Percentiles rank a stretch among this genome's conserved stretches.
These are phyloP conservation scores for Ustilago esculenta DNA, from an alignment of 1,284 basidiomycete genomes.

Conservation along the genomic window DNA sequence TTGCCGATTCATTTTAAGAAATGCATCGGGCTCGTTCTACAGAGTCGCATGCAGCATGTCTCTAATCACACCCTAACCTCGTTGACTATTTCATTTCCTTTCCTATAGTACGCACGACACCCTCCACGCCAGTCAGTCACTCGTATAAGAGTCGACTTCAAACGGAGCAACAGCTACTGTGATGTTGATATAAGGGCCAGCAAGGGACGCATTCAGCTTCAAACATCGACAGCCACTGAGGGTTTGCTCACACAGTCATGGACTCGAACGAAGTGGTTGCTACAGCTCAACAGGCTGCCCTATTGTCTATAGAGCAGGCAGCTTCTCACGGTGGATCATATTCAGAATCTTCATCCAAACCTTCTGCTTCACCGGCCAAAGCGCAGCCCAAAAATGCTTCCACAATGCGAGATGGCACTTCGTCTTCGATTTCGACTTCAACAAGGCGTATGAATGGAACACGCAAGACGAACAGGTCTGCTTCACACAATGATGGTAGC, in stretches of 20 bases:
- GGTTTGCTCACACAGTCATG: slow-evolving; percentile 5
- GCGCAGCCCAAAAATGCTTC: not conserved
- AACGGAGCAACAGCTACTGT: not conserved
- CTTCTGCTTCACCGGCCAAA: not conserved
- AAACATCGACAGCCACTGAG: not conserved
- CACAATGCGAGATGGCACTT: not conserved
- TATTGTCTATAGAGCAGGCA: slow-evolving; percentile 11
- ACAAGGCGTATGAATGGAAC: not conserved
- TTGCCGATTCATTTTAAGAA: slow-evolving; percentile 4
- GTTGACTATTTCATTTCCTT: not conserved
- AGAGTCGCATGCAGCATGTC: not conserved
- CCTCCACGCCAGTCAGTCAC: not conserved
- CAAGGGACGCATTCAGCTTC: slow-evolving; percentile 1
- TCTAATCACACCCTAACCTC: too few relatives aligned
- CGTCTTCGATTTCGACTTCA: not conserved
- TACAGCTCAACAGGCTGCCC: slow-evolving; percentile 14
- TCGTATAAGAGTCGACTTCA: not conserved
- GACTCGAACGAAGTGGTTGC: slow-evolving; percentile 11
- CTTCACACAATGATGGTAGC: not conserved
- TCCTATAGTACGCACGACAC: not conserved
- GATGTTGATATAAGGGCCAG: slow-evolving; percentile 5
- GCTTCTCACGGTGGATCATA: not conserved
- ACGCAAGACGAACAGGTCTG: not conserved
- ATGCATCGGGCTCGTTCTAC: slow-evolving; percentile 9
- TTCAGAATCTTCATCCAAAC: not conserved